Evolutionary conservation across 1,139 yeast species (phyloP), one percentile per base, ranked within the genome.

Genomic region (Debaryomyces sp.): DNA sequence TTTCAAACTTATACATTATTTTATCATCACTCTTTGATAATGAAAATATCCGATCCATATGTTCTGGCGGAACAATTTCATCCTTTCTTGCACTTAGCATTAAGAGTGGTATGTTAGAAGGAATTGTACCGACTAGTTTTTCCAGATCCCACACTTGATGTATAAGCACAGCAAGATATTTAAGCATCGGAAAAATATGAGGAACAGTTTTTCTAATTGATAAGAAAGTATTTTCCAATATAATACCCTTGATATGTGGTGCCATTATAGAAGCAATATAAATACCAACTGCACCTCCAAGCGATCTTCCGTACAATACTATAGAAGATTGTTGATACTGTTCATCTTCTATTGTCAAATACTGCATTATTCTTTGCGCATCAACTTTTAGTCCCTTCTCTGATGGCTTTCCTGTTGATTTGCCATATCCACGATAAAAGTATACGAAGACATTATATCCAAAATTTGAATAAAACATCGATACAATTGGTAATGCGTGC

Each of bases 281-380:
- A 18, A 91, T 80, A 6, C 96, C 91, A 23, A 90, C 96, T 0
- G 99, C 99, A 1, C 99, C 98, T 23, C 99, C 99, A 22, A 94
- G 73, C 5, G 96, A 89, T 49, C 97, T 77, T 1, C 99, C 99
- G 63, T 91, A 92, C 15, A 91, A 74, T 1, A 90, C 70, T 5
- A 92, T 57, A 6, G 84, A 72, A 1, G 87, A 77, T 46, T 75
- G 67, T 45, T 73, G 71, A 50, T 84, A 77, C 52, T 76, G 80
- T 46, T 75, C 77, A 35, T 76, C 78, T 57, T 86, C 85, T 1
- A 70, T 58, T 1, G 72, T 59, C 38, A 94, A 66, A 59, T 77
- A 87, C 13, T 80, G 70, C 73, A 90, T 74, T 1, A 87, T 86
- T 3, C 91, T 74, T 52, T 85, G 85, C 1, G 96, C 96, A 63